Conservation (phyloP, 768 basidiomycete species). For the Calocera viscosa region DNA sequence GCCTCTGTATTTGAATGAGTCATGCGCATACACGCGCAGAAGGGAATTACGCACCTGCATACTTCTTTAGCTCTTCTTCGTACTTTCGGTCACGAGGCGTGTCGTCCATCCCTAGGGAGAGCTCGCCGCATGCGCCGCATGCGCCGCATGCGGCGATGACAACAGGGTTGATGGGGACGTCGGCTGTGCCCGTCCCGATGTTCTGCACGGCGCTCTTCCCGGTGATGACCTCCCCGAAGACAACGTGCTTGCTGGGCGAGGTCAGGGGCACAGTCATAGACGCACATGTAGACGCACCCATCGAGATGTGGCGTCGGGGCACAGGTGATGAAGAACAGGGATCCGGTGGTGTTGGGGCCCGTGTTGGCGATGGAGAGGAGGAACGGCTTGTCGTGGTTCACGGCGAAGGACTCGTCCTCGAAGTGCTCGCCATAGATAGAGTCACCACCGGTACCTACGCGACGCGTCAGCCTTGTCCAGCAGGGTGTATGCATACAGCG, state of each 20-base stretch:
- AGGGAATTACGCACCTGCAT: constrained; percentile 56
- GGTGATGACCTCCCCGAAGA: constrained; percentile 50
- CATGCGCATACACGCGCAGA: constrained; percentile 7
- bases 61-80: constrained; percentile 65
- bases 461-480: constrained; percentile 38
- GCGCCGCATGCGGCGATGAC: constrained; percentile 64
- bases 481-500: neutral
- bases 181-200: constrained; percentile 53
- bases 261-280: neutral
- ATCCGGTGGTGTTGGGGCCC: constrained; percentile 64
- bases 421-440: constrained; percentile 97
- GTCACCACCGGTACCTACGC: constrained; percentile 40
- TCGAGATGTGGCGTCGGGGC: constrained; percentile 1
- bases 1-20: constrained; percentile 45
- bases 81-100: constrained; percentile 33
- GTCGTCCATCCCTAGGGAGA: constrained; percentile 56
- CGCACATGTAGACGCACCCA: neutral
- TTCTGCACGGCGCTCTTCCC: constrained; percentile 67
- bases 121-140: no score
- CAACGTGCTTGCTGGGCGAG: neutral
- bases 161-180: constrained; percentile 60
- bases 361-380: constrained; percentile 92
- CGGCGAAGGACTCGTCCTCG: constrained; percentile 76
- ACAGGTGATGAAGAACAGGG: constrained; percentile 21
- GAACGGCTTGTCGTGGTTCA: constrained; percentile 80